Evolutionary conservation across 2,329 filamentous ascomycete species (phyloP), one percentile per base, ranked within the genome.

Genomic region (Fusarium foetens): DNA sequence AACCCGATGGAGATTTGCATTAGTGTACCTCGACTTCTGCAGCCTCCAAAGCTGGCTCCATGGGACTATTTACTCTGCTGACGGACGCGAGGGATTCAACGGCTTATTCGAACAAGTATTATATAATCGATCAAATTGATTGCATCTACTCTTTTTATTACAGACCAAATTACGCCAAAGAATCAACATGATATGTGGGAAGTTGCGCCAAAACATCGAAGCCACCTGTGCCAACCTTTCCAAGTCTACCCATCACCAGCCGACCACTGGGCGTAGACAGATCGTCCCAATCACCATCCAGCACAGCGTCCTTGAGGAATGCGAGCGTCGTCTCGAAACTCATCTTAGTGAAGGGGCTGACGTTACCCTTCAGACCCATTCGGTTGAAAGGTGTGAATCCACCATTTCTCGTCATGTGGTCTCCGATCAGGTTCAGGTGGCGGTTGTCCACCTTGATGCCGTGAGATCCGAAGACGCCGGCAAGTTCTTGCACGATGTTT

Each of bases 291-390:
- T 98, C 96, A 54, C 93, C 91, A 78, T 97, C 94, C 64, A 97
- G 85, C 31, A 98, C 92, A 3, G 96, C 95, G 79, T 98, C 96
- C 81, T 93, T 95, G 78, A 99, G 86, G 86, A 98, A 98, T 2
- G 93, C 92, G 42, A 98, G 89, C 5, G 96, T 99, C 8, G 96
- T 99, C 88, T 99, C 96, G 84, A 98, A 99, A 81, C 94, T 97
- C 95, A 98, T 98, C 88, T 98, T 98, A 83, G 96, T 95, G 76
- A 99, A 95, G 0, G 96, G 94, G 74, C 92, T 95, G 33, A 95
- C 92, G 78, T 94, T 95, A 72, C 93, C 91, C 79, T 90, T 91
- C 68, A 99, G 86, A 2, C 95, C 96, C 79, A 93, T 97, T 53
- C 96, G 92, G 83, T 94, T 97, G 84, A 99, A 99, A 2, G 96